Base-by-base conservation (phyloP, 805 yeast species). In the Blastobotrys americana region DNA sequence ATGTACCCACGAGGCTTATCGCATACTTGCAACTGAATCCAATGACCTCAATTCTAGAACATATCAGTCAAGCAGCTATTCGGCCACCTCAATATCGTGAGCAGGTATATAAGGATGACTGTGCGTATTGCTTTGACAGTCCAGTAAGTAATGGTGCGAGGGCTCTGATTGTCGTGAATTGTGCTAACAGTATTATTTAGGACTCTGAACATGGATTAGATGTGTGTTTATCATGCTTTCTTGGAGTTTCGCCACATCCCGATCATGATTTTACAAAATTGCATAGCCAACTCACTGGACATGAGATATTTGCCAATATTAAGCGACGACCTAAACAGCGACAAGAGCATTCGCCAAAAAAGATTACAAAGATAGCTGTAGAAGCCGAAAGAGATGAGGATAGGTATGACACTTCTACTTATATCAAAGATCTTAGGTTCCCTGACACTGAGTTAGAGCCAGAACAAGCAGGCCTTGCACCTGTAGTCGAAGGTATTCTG, bases 81-180 rank as follows among this genome's bases (percentile, higher is more conserved):
- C 39, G 41, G 34, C 56, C 57, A 9, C 56, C 57, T 3, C 18
- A 33, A 10, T 5, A 42, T 4, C 23, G 37, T 17, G 48, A 51
- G 19, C 67, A 71, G 2, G 77, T 89, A 15, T 80, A 78, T 56
- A 89, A 86, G 58, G 97, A 90, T 66, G 96, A 88, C 53, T 89
- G 97, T 59, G 83, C 84, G 67, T 90, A 76, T 64, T 82, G 89
- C 43, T 90, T 83, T 58, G 90, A 80, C 49, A 78, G 85, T 0
- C 76, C 85, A 3, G 69, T 63, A 46, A 18, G 64, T 65, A 18
- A 20, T n/a, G n/a, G n/a, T n/a, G n/a, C n/a, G n/a, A n/a, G n/a
- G n/a, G n/a, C n/a, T n/a, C n/a, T n/a, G n/a, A n/a, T n/a, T n/a
- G n/a, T n/a, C n/a, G n/a, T n/a, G n/a, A n/a, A n/a, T n/a, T n/a